Evolutionary conservation across 2,329 filamentous ascomycete genomes (phyloP), one percentile per base, ranked within the genome.

Genomic region (Monilinia laxa): DNA sequence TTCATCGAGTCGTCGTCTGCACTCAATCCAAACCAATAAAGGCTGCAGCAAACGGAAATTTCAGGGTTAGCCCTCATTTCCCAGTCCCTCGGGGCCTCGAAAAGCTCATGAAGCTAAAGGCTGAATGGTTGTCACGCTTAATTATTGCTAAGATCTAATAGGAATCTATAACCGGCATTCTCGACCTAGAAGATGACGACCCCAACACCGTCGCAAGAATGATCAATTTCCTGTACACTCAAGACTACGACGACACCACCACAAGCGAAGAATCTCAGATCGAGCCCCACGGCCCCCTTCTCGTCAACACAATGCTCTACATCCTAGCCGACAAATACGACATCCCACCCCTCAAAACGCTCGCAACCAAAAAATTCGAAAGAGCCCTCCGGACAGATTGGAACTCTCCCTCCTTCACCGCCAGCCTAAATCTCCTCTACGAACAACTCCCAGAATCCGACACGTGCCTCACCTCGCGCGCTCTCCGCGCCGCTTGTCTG

Each of bases 201-300:
- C 68, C 56, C 6, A 31, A 54, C 3, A 64, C 65, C 31, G 54
- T 70, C 14, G 49, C 52, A n/a, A 40, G 54, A 20, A 66, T 69
- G 58, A 53, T 70, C 38, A 42, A 56, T n/a, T 70, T 66, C 77
- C 85, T 93, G 64, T 95, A 95, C 79, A 58, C 35, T 14, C 54
- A 47, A 40, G 54, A 65, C 23, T 65, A 65, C 28, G 54, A 65
- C 11, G 63, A 65, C 9, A 14, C n/a, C 7, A 6, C 12, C 4
- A 31, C n/a, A n/a, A 52, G 3, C 23, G 25, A 23, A n/a, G 63
- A 59, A 25, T 38, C 4, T 5, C 6, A 0, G 1, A 12, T 6
- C 2, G 45, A 51, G 16, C 20, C 18, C 28, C 35, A 23, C 10
- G 53, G 54, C 2, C 54, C 28, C 16, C 40, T 67, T 0, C 42